phyloP scores from a whole-genome alignment of 306 rosid genomes.

The Castanea mollissima region DNA sequence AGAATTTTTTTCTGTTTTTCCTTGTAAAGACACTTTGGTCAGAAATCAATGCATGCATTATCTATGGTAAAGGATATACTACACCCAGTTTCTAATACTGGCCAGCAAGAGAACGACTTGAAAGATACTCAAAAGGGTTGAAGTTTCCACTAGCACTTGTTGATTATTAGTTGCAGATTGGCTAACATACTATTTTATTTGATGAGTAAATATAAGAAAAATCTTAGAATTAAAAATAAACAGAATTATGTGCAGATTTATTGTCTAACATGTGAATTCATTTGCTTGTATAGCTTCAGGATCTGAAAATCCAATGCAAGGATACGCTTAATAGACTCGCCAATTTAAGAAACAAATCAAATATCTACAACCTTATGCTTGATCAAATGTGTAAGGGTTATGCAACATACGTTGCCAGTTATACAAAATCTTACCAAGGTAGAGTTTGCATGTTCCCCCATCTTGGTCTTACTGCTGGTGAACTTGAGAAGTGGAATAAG shows the following conservation, averaged over 20 bases:
- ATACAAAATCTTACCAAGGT: conserved; percentile 39
- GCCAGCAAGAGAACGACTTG: too few species aligned
- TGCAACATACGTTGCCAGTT: not conserved
- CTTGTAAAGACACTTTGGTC: too few species aligned
- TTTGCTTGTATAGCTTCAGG: not conserved
- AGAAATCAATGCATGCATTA: too few species aligned
- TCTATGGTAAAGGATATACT: too few species aligned
- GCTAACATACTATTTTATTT: not conserved
- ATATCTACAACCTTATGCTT: not conserved
- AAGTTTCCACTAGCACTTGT: not conserved
- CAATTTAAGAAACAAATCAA: not conserved
- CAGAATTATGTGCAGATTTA: not conserved
- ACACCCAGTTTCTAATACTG: too few species aligned
- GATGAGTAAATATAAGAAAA: too few species aligned
- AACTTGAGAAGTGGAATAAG: conserved; percentile 94
- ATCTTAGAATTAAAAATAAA: not conserved
- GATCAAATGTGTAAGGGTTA: not conserved
- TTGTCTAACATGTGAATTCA: not conserved
- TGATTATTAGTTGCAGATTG: not conserved
- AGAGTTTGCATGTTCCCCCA: conserved; percentile 85
- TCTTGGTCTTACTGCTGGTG: conserved; percentile 82
- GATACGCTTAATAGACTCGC: not conserved
- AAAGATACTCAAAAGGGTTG: too few species aligned
- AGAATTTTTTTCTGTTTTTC: too few species aligned
- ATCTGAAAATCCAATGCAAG: not conserved